These are phyloP conservation scores for Mangifera indica DNA, from an alignment of 345 rosid species.

Conservation along the genomic window DNA sequence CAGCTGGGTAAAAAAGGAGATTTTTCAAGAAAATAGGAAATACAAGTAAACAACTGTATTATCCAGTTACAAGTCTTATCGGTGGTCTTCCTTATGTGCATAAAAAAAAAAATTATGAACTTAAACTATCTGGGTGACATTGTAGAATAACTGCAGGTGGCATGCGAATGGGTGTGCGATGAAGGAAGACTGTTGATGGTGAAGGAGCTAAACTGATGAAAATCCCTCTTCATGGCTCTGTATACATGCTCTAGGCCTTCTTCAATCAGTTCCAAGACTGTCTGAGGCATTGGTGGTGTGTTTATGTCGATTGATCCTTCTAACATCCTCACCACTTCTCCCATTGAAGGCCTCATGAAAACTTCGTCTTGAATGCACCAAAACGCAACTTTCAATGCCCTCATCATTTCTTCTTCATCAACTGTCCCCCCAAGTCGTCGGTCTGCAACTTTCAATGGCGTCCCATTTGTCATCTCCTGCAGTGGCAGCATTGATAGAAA, in stretches of 20 bases:
- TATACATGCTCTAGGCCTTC: conserved; percentile 86
- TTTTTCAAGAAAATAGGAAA: no score
- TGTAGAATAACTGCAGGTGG: conserved; percentile 81
- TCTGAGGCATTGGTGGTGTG: conserved; percentile 80
- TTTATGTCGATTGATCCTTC: conserved; percentile 57
- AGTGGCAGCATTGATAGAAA: not conserved
- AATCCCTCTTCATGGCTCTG: conserved; percentile 77
- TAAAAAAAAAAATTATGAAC: no score
- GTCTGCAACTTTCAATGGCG: conserved; percentile 51
- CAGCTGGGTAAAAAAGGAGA: not conserved
- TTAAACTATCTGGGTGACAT: conserved; percentile 77
- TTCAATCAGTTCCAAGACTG: conserved; percentile 68
- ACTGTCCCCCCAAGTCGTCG: conserved; percentile 45
- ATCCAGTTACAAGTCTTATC: no score
- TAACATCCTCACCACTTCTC: conserved; percentile 68
- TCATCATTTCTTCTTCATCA: conserved; percentile 52
- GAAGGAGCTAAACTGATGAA: conserved; percentile 54
- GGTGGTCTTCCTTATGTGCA: no score
- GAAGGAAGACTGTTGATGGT: conserved; percentile 40
- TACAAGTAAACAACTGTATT: no score
- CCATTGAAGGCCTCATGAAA: conserved; percentile 65
- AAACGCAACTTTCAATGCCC: conserved; percentile 59
- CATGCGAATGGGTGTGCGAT: conserved; percentile 40
- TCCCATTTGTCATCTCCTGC: conserved; percentile 49
- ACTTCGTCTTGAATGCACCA: conserved; percentile 82